Conservation (phyloP, 352 stramenopile genomes). For the Phytophthora colocasiae region DNA sequence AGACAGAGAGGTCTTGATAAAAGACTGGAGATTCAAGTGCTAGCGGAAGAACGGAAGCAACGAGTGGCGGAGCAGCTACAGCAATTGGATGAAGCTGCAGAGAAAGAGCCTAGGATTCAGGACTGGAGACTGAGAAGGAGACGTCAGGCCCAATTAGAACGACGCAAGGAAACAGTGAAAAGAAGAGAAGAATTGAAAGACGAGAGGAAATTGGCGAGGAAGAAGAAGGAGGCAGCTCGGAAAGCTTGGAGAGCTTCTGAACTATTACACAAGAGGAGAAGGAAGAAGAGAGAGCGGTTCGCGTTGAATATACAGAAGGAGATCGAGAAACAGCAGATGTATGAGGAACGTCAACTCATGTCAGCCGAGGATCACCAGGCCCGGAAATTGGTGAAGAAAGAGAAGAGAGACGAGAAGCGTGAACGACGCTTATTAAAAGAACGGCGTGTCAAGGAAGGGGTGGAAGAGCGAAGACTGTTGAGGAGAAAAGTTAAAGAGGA, state of each 20-base stretch:
- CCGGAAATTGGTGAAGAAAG: conserved; percentile 3
- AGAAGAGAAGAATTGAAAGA: conserved; percentile 18
- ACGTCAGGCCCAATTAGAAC: conserved; percentile 10
- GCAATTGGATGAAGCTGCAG: neutral
- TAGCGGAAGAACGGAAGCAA: neutral
- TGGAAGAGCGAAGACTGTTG: neutral
- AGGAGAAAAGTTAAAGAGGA: neutral
- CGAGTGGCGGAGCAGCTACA: neutral
- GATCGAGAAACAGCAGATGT: conserved; percentile 17
- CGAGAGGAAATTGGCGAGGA: conserved; percentile 10
- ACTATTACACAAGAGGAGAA: neutral
- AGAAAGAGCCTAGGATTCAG: neutral
- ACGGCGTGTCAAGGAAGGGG: neutral
- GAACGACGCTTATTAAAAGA: conserved; percentile 1
- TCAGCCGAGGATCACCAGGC: conserved; percentile 14
- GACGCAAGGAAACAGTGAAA: conserved; percentile 1
- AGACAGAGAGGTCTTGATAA: conserved; percentile 15
- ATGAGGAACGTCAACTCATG: conserved; percentile 24
- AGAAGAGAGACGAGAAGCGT: neutral
- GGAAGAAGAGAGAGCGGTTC: conserved; percentile 7
- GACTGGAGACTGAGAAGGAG: conserved; percentile 37
- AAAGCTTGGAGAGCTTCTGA: neutral
- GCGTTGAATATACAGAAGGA: conserved; percentile 2
- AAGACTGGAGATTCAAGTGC: neutral
- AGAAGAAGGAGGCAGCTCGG: conserved; percentile 12